These are phyloP conservation scores for Flaveria linearis DNA, from an alignment of 129 eudicot species.

Conservation along the genomic window DNA sequence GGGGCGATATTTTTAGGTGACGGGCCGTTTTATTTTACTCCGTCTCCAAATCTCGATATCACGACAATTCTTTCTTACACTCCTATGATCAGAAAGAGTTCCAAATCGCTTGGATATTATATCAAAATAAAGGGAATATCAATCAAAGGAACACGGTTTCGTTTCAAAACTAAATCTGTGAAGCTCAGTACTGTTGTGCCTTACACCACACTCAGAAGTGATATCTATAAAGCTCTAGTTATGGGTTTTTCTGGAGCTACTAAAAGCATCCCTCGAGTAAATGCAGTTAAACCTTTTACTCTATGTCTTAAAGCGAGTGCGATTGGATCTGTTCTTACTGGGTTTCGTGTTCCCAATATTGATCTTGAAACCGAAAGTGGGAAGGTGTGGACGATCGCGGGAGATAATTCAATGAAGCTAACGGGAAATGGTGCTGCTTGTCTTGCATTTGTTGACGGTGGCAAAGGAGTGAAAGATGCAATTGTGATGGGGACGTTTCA, in stretches of 20 bases:
- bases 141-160: background rate
- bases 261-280: background rate
- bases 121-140: background rate
- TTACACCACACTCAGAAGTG: slow-evolving; percentile 47
- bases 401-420: slow-evolving; percentile 36
- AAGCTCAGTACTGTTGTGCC: slow-evolving; percentile 33
- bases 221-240: slow-evolving; percentile 26
- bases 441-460: slow-evolving; percentile 7
- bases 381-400: slow-evolving; percentile 42
- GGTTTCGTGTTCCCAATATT: slow-evolving; percentile 32
- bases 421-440: slow-evolving; percentile 30
- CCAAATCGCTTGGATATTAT: background rate
- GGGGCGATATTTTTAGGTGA: slow-evolving; percentile 52
- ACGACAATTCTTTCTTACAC: slow-evolving; percentile 25
- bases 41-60: slow-evolving; percentile 32
- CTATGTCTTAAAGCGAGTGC: slow-evolving; percentile 39
- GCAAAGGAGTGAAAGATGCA: background rate
- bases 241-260: background rate
- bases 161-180: background rate
- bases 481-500: slow-evolving; percentile 42
- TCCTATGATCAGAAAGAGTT: slow-evolving; percentile 3
- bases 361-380: slow-evolving; percentile 37
- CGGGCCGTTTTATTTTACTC: slow-evolving; percentile 34
- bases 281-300: slow-evolving; percentile 21
- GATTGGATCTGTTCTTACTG: slow-evolving; percentile 2